Base-by-base conservation (phyloP, 129 eudicot genomes). In the Flaveria sonorensis region DNA sequence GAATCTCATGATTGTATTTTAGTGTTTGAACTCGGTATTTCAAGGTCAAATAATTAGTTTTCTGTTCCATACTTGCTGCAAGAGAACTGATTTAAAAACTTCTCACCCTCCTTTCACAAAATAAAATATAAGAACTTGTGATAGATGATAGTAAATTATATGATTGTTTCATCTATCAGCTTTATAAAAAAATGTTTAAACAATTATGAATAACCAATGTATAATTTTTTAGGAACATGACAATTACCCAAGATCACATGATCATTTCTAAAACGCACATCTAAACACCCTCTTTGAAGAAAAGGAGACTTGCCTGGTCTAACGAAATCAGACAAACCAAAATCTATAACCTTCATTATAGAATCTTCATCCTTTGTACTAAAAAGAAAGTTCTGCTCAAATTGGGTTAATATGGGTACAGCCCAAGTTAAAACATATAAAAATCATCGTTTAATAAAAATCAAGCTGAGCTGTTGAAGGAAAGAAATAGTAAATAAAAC, bases 241-340 rank as follows among this genome's bases (percentile, higher is more conserved):
- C 40, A 36, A 36, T 36, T 36, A 36, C 5, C 14, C 28, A 28
- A 61, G 26, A 63, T 63, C 9, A 10, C 69, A 63, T 14, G 21
- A 30, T 32, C 46, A 15, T 15, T 30, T 63, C 68, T 63, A 63
- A 63, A 63, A 63, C 5, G 47, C 69, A 15, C 46, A 63, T 64
- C 47, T 14, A 32, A 64, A 10, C 64, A 52, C 11, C 40, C 2
- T 11, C 6, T 73, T 60, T 23, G n/a, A 61, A 24, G 28, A 79
- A 63, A 48, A 47, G 18, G 28, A 10, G 78, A 32, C 47, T 85
- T 85, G 89, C 99, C 99, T 81, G 97, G 93, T 74, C 83, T 89
- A 62, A 84, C 87, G 32, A 86, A 94, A 65, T 94, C 99, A 60
- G 99, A 94, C 66, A 94, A 90, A 76, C 98, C 97, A 40, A 93